phyloP scores from a whole-genome alignment of 2,329 filamentous ascomycete genomes.

The Penicillium crustosum region DNA sequence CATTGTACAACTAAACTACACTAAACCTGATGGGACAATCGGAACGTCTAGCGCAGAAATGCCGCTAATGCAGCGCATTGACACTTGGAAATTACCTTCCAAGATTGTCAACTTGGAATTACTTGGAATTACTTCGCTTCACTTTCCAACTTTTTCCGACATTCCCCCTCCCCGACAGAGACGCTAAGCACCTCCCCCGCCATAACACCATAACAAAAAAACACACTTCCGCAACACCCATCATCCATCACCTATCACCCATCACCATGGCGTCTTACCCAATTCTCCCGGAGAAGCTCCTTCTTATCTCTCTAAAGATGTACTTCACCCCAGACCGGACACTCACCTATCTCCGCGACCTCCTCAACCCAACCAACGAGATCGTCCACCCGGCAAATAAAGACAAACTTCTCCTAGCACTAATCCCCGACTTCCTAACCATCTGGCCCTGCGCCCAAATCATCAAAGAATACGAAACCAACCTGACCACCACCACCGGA shows the following conservation, averaged over 20 bases:
- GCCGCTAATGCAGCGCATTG: conserved; percentile 4
- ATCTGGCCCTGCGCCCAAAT: conserved; percentile 52
- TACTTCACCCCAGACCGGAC: conserved; percentile 51
- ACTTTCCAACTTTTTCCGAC: neutral
- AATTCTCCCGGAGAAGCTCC: conserved; percentile 37
- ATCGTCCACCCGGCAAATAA: conserved; percentile 44
- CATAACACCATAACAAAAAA: neutral
- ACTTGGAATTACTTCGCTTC: neutral
- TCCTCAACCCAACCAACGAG: conserved; percentile 51
- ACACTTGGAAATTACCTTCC: neutral
- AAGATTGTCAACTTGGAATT: neutral
- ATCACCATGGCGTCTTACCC: conserved; percentile 28
- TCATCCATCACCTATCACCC: neutral
- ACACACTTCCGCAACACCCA: neutral
- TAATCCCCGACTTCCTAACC: conserved; percentile 75
- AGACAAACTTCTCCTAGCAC: conserved; percentile 66
- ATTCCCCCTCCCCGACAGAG: neutral
- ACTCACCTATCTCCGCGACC: conserved; percentile 52
- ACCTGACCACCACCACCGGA: conserved; percentile 17
- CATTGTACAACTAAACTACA: neutral
- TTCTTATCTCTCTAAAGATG: conserved; percentile 44
- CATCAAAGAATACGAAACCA: conserved; percentile 34
- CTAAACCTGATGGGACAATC: neutral
- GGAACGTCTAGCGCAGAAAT: neutral
- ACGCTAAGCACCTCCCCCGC: neutral